These are phyloP conservation scores for Eucalyptus regnans DNA, from an alignment of 345 rosid species.

Conservation along the genomic window DNA sequence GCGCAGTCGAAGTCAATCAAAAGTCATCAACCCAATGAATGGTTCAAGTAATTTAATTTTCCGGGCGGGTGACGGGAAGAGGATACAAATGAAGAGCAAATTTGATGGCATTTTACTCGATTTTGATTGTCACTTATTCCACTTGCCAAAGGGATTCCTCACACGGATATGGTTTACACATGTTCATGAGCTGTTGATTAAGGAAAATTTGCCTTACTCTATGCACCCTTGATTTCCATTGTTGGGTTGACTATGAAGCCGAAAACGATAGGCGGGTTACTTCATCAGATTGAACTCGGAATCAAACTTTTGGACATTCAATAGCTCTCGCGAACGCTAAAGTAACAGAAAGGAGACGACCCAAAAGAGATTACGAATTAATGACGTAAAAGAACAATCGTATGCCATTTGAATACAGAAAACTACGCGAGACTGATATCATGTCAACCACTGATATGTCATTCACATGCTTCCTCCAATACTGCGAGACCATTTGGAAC, in stretches of 20 bases:
- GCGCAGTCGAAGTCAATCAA: too few relatives aligned
- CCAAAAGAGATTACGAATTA: background rate
- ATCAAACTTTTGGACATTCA: background rate
- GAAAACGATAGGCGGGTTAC: background rate
- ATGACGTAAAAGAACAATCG: background rate
- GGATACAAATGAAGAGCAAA: background rate
- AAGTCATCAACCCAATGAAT: too few relatives aligned
- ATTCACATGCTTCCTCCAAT: background rate
- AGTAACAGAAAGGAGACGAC: background rate
- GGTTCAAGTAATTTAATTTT: background rate
- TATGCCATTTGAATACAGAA: background rate
- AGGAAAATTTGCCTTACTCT: background rate
- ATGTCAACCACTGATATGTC: background rate
- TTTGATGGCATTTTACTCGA: background rate
- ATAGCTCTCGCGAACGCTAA: background rate
- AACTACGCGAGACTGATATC: background rate
- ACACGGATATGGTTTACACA: background rate
- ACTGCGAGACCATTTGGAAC: background rate
- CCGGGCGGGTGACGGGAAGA: background rate
- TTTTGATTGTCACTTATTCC: background rate
- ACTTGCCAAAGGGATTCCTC: background rate
- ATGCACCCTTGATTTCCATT: background rate
- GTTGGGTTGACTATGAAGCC: background rate
- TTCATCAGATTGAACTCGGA: background rate
- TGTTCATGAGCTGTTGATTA: background rate